Evolutionary conservation across 2,329 filamentous ascomycete genomes (phyloP), one percentile per base, ranked within the genome.

Genomic region (Sporothrix euskadiensis): DNA sequence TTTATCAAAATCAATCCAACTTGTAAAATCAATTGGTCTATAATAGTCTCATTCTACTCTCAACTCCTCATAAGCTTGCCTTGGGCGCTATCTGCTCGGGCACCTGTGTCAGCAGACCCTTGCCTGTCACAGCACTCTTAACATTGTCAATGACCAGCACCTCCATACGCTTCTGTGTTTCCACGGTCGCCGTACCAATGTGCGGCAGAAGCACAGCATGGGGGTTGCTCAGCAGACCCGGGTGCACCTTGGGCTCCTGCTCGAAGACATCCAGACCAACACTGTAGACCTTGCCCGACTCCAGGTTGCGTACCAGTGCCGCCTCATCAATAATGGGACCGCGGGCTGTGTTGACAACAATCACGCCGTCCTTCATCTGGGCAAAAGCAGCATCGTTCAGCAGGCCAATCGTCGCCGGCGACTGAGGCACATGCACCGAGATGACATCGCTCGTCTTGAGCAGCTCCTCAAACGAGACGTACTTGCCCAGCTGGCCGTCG

Each of bases 131-230:
- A 16, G 69, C 72, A 22, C 57, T 56, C 68, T 26, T 44, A 16
- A 73, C 59, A 26, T 73, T 73, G 69, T 59, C 69, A 30, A 73
- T 71, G 5, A 66, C 68, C 30, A 68, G 59, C 59, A 66, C 52
- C 69, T 74, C 73, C 69, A 71, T 71, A 9, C 54, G 54, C 16
- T 30, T 71, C 63, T 74, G 70, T 14, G 52, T 47, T 19, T 92
- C 90, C 10, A 85, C 81, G 0, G 89, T 91, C 81, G 85, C 88
- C 0, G 90, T 92, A 0, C 90, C 90, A 82, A 92, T 86, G 78
- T 92, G 90, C 49, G 90, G 90, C 59, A 92, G 80, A 22, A 92
- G 81, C 72, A 91, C 82, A 0, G 90, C 89, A 75, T 88, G 84
- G 4, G 85, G 85, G 76, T 90, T 91, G 70, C 81, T 81, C 1